These are phyloP conservation scores for Williopsis jadinii DNA, from an alignment of 1,139 yeast genomes.

Conservation along the genomic window DNA sequence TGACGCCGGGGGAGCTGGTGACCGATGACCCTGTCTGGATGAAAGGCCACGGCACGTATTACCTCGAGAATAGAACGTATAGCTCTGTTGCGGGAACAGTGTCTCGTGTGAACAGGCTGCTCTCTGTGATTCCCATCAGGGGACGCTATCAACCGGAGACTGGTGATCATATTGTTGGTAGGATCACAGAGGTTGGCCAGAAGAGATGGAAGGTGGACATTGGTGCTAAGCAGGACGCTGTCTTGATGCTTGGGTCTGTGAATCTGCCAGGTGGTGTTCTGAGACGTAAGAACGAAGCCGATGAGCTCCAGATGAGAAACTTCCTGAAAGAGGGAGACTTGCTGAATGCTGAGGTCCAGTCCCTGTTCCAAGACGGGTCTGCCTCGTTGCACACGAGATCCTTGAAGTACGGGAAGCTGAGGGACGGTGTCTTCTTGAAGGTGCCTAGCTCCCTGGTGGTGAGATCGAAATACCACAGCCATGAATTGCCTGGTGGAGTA, in stretches of 20 bases:
- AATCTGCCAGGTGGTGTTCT: conserved; percentile 96
- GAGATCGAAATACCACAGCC: conserved; percentile 81
- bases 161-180: conserved; percentile 92
- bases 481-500: conserved; percentile 84
- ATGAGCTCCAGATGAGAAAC: conserved; percentile 92
- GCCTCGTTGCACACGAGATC: conserved; percentile 95
- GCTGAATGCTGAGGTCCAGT: conserved; percentile 92
- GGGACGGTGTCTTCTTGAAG: conserved; percentile 78
- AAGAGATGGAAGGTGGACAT: conserved; percentile 97
- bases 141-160: conserved; percentile 91
- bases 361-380: conserved; percentile 80
- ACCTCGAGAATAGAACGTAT: conserved; percentile 59
- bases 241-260: conserved; percentile 88
- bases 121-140: conserved; percentile 79
- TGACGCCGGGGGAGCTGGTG: conserved; percentile 95
- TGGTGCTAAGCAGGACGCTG: conserved; percentile 89
- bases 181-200: conserved; percentile 90
- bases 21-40: conserved; percentile 97
- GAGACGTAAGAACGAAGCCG: conserved; percentile 89
- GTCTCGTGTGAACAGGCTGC: conserved; percentile 74
- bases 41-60: conserved; percentile 98
- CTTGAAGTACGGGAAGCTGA: conserved; percentile 85
- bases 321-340: conserved; percentile 96
- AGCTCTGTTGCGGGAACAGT: conserved; percentile 93
- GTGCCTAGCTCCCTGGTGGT: conserved; percentile 81